These are phyloP conservation scores for Cordyceps pruinosa DNA, from an alignment of 2,329 filamentous ascomycete genomes.

Conservation along the genomic window DNA sequence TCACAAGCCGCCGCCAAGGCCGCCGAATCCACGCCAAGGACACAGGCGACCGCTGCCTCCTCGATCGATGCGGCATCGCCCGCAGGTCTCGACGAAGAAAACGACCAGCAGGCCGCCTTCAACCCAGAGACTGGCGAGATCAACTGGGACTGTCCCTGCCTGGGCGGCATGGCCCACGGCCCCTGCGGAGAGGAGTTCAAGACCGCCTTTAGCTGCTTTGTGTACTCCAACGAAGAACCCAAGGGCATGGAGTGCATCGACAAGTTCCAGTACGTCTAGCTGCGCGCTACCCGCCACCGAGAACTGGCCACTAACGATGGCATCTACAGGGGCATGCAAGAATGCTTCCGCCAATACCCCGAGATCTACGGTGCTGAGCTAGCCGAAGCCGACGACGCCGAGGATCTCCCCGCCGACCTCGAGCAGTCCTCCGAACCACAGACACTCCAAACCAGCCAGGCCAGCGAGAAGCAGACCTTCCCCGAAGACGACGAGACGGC, in stretches of 20 bases:
- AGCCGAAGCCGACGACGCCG: conserved; percentile 59
- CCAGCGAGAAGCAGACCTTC: not conserved
- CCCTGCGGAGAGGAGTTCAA: conserved; percentile 95
- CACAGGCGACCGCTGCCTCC: conserved; percentile 16
- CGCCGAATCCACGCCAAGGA: conserved; percentile 23
- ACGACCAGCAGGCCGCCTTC: conserved; percentile 82
- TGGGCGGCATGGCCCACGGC: conserved; percentile 94
- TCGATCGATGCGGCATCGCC: conserved; percentile 30
- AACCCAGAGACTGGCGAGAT: conserved; percentile 98
- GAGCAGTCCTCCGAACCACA: not conserved
- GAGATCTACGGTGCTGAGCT: conserved; percentile 89
- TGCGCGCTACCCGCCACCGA: not conserved
- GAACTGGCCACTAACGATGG: conserved; percentile 21
- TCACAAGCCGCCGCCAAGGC: conserved; percentile 20
- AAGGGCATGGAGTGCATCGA: conserved; percentile 98
- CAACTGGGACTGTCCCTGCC: conserved; percentile 98
- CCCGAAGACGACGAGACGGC: not conserved
- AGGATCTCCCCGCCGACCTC: conserved; percentile 21
- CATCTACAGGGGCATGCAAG: conserved; percentile 75
- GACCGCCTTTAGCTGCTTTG: conserved; percentile 94
- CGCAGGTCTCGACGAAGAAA: conserved; percentile 67
- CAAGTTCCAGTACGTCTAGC: conserved; percentile 75
- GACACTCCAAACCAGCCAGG: not conserved
- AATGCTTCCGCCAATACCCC: conserved; percentile 88
- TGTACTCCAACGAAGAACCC: conserved; percentile 88